phyloP scores from a whole-genome alignment of 2,329 filamentous ascomycete species.

The Camillea tinctor region DNA sequence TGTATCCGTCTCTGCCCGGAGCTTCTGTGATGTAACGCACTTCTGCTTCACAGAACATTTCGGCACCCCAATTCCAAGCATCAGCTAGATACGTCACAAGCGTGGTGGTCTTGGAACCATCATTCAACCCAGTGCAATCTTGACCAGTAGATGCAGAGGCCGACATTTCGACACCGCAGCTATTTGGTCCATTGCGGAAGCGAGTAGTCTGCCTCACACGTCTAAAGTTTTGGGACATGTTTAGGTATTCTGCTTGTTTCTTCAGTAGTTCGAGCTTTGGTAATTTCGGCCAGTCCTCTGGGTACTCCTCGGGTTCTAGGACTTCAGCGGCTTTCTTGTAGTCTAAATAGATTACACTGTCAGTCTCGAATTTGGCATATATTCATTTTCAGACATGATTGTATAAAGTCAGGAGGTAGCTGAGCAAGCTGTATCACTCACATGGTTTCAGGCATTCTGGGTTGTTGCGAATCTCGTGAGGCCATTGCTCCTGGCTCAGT shows the following conservation, averaged over 20 bases:
- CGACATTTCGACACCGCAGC: constrained; percentile 63
- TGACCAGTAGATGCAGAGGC: constrained; percentile 60
- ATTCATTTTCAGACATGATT: not conserved
- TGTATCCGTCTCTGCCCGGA: constrained; percentile 52
- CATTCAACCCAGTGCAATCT: constrained; percentile 64
- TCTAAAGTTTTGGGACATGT: constrained; percentile 52
- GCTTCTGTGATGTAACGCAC: constrained; percentile 61
- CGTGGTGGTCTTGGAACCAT: constrained; percentile 66
- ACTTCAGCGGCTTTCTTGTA: constrained; percentile 55
- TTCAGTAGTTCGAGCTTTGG: constrained; percentile 58
- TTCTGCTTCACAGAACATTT: constrained; percentile 69
- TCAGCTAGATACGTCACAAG: constrained; percentile 67
- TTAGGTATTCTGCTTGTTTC: constrained; percentile 53
- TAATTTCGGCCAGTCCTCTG: constrained; percentile 54
- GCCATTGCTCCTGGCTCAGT: constrained; percentile 56
- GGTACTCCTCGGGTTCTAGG: constrained; percentile 59
- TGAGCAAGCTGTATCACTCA: constrained; percentile 33
- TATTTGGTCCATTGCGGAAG: constrained; percentile 60
- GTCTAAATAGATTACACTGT: constrained; percentile 38
- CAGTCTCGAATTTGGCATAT: constrained; percentile 1
- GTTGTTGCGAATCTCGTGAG: constrained; percentile 51
- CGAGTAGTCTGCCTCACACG: constrained; percentile 61
- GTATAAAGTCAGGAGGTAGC: not conserved
- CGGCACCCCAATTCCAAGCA: constrained; percentile 70
- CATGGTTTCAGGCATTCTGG: constrained; percentile 46